Percentiles rank a stretch among this genome's conserved stretches.
These are phyloP conservation scores for Stygiomarasmius scandens DNA, from an alignment of 1,284 basidiomycete genomes.

Conservation along the genomic window DNA sequence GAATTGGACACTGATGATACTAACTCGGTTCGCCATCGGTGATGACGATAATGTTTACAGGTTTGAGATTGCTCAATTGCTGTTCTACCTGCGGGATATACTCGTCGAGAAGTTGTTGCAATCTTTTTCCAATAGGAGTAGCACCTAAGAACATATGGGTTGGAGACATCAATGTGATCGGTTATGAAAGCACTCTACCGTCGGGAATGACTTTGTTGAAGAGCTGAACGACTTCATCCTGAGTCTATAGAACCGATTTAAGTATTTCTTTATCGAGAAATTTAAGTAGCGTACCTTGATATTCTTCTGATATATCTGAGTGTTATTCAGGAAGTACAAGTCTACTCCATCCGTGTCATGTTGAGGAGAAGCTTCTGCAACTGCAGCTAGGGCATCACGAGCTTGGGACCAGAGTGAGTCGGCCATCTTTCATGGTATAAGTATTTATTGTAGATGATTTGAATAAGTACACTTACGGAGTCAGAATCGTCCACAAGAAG, in stretches of 20 bases:
- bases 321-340: conserved; percentile 47
- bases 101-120: conserved; percentile 38
- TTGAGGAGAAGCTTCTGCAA: conserved; percentile 40
- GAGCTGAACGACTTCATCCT: conserved; percentile 19
- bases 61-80: conserved; percentile 36
- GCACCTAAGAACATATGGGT: no score
- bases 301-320: conserved; percentile 31
- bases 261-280: neutral
- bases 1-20: conserved; percentile 17
- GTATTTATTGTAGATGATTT: no score
- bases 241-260: conserved; percentile 8
- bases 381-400: conserved; percentile 41
- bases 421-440: conserved; percentile 21
- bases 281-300: conserved; percentile 30
- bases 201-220: conserved; percentile 33
- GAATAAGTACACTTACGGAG: no score
- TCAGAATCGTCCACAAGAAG: conserved; percentile 49
- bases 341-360: conserved; percentile 46
- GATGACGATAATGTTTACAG: conserved; percentile 51
- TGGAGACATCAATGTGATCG: no score
- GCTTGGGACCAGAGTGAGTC: conserved; percentile 23
- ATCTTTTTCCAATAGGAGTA: conserved; percentile 47
- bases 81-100: conserved; percentile 44
- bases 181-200: conserved; percentile 21
- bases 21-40: conserved; percentile 53